Evolutionary conservation across 1,284 basidiomycete genomes (phyloP).

Genomic region (Fomitopsis palustris): DNA sequence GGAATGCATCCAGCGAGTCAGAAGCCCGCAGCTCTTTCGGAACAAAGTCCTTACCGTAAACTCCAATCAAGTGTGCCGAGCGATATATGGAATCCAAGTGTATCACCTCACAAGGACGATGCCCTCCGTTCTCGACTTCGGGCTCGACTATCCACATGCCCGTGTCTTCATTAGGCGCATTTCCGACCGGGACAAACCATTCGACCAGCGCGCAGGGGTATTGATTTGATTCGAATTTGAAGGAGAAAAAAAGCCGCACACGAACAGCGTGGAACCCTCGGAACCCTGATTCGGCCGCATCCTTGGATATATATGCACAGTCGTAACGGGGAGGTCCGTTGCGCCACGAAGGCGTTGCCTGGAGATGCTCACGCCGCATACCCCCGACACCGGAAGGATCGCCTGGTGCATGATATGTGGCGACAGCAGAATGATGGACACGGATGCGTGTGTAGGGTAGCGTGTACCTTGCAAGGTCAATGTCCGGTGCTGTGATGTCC

Average conservation of each 20-base stretch:
- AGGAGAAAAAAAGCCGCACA: conserved; percentile 10
- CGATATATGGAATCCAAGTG: conserved; percentile 13
- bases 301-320: conserved; percentile 8
- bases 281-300: background rate
- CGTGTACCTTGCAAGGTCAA: background rate
- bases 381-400: conserved; percentile 20
- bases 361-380: conserved; percentile 23
- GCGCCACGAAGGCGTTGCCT: conserved; percentile 15
- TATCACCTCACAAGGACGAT: background rate
- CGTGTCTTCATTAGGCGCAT: conserved; percentile 16
- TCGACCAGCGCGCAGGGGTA: conserved; percentile 19
- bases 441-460: background rate
- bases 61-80: conserved; percentile 13
- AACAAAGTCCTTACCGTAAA: conserved; percentile 4
- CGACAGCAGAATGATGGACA: conserved; percentile 14
- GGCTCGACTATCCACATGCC: conserved; percentile 23
- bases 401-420: conserved; percentile 24
- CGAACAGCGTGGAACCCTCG: conserved; percentile 2
- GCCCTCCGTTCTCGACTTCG: conserved; percentile 2
- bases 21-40: background rate
- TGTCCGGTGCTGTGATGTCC: background rate
- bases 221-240: background rate
- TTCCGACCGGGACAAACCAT: conserved; percentile 13
- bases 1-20: background rate
- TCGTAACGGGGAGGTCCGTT: conserved; percentile 7